Base-by-base conservation (phyloP, 179 eudicot species). In the Beta macrorhiza region DNA sequence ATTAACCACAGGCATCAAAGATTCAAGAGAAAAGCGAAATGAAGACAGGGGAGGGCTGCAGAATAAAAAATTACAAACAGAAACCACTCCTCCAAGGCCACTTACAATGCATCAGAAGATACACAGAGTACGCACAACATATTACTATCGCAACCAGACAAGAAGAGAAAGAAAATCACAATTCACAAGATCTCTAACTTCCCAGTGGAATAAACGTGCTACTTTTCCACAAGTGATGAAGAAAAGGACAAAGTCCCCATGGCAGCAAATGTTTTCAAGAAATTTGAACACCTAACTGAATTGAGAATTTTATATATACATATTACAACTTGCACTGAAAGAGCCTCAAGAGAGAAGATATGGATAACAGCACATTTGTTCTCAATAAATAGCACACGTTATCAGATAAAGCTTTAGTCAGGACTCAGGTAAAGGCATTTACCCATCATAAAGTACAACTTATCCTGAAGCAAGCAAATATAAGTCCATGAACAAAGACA, bases 1-100 rank as follows among this genome's bases (percentile, higher is more conserved):
- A 62, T 79, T 45, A 65, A 53, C 67, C 42, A 78, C 29, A 56
- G 67, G 68, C 69, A 77, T 67, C 69, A 70, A 76, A 76, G 16
- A 75, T 69, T 37, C 5, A 67, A 57, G 16, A 56, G 29, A n/a
- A 75, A 76, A 67, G 14, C 4, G 16, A 44, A 69, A 58, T 37
- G 12, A 49, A 56, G 47, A 17, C 47, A 53, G n/a, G 76, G 47
- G 44, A 56, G 25, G 4, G 10, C 47, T 8, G 29, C 37, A 45
- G 57, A 51, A 12, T 4, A n/a, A 47, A 32, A 19, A n/a, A 45
- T 1, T 7, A 32, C 0, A 37, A 56, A 42, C 8, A 15, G 19
- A 55, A 61, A 49, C 12, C 3, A 8, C 53, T 13, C 22, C 58
- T 20, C 44, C 53, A 45, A 69, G 55, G 53, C 72, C n/a, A 42